These are phyloP conservation scores for Penicillium fimorum DNA, from an alignment of 495 filamentous ascomycete genomes.

Conservation along the genomic window DNA sequence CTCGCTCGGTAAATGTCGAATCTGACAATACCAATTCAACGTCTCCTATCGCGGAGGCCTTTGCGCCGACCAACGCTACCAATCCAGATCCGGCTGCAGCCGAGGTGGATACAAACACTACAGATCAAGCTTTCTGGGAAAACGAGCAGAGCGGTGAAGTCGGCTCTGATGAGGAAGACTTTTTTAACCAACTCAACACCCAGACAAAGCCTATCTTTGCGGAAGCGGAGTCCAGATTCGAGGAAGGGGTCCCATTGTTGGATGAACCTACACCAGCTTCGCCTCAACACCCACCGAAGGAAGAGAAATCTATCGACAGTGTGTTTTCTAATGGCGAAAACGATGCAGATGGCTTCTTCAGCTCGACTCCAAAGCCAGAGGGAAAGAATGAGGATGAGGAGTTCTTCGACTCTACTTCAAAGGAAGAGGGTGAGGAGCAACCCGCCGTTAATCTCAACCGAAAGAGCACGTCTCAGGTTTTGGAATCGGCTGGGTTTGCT, in stretches of 20 bases:
- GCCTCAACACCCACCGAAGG: conserved; percentile 15
- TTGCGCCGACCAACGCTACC: neutral
- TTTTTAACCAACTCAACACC: conserved; percentile 50
- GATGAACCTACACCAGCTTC: conserved; percentile 29
- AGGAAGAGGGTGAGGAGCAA: conserved; percentile 3
- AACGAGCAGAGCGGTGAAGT: conserved; percentile 29
- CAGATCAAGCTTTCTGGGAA: conserved; percentile 32
- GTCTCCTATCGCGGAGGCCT: neutral
- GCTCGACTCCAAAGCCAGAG: conserved; percentile 11
- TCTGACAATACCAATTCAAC: neutral
- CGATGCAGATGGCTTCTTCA: conserved; percentile 42
- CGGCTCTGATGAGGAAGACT: conserved; percentile 45
- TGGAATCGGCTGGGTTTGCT: conserved; percentile 32
- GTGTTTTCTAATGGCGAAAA: conserved; percentile 42
- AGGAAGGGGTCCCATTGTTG: conserved; percentile 48
- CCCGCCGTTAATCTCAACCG: conserved; percentile 32
- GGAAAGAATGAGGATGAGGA: neutral
- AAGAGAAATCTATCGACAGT: conserved; percentile 22
- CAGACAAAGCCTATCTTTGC: conserved; percentile 49
- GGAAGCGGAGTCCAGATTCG: conserved; percentile 47
- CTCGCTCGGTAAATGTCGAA: neutral
- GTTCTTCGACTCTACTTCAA: conserved; percentile 27
- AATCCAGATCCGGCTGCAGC: neutral
- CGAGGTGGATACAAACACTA: conserved; percentile 17
- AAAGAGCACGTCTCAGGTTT: conserved; percentile 45